phyloP scores from a whole-genome alignment of 306 rosid genomes.

The Acacia acuminata region DNA sequence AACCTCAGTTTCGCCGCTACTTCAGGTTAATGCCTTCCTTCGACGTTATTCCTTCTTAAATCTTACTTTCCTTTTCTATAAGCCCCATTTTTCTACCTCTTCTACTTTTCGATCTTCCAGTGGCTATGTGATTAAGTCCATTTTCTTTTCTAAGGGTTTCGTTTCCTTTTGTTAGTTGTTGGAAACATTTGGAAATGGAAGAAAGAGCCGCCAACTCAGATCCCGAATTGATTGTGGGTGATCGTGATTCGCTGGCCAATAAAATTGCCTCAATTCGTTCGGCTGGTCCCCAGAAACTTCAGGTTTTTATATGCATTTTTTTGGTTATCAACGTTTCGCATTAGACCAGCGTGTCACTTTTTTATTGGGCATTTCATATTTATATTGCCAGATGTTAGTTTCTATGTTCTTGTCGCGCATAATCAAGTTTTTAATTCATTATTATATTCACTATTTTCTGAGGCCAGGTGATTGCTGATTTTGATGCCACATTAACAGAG shows the following conservation, averaged over 20 bases:
- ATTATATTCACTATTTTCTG: slow-evolving; percentile 31
- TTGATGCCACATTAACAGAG: slow-evolving; percentile 83
- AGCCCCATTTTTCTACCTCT: neutral
- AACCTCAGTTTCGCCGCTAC: neutral
- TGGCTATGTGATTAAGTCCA: no score
- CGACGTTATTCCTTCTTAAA: no score
- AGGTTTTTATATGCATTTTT: slow-evolving; percentile 44
- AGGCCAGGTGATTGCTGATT: slow-evolving; percentile 77
- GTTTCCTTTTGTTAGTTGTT: slow-evolving; percentile 32
- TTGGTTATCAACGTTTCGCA: neutral
- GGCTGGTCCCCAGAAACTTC: slow-evolving; percentile 63
- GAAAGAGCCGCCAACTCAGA: slow-evolving; percentile 10
- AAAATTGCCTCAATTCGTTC: slow-evolving; percentile 60
- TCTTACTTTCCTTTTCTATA: neutral
- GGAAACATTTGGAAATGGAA: slow-evolving; percentile 46
- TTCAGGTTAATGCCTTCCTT: neutral
- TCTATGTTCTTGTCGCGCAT: neutral
- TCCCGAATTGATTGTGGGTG: slow-evolving; percentile 40
- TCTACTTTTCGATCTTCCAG: neutral
- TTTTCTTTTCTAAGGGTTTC: slow-evolving; percentile 36
- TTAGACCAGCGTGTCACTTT: neutral
- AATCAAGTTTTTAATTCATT: slow-evolving; percentile 10
- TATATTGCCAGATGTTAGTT: neutral
- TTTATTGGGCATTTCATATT: neutral
- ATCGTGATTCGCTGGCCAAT: slow-evolving; percentile 40